Evolutionary conservation across 1,284 basidiomycete species (phyloP).

Genomic region (Boletellus sp.): DNA sequence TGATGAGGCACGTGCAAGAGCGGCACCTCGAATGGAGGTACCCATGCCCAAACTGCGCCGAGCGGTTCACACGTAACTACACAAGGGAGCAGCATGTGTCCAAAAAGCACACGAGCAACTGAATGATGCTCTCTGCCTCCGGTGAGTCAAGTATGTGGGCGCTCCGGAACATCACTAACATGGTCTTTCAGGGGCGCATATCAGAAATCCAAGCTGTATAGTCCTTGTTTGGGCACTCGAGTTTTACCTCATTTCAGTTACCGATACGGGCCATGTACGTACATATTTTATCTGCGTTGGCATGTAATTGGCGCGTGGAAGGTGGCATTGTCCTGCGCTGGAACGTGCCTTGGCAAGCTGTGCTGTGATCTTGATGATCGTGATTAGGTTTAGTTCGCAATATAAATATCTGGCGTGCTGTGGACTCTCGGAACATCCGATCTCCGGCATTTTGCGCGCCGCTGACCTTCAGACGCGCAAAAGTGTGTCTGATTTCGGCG

Average conservation of each 20-base stretch:
- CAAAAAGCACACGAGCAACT: conserved; percentile 9
- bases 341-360: conserved; percentile 23
- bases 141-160: conserved; percentile 5
- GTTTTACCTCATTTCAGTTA: conserved; percentile 4
- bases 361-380: no score
- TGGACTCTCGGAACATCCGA: background rate
- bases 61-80: conserved; percentile 28
- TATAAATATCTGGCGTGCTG: conserved; percentile 23
- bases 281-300: conserved; percentile 8
- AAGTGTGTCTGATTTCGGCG: no score
- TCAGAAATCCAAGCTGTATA: conserved; percentile 1
- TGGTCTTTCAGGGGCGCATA: background rate
- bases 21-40: conserved; percentile 22
- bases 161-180: conserved; percentile 2
- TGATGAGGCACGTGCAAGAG: conserved; percentile 28
- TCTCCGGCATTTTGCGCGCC: background rate
- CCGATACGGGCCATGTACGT: conserved; percentile 10
- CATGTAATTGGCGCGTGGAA: background rate
- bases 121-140: conserved; percentile 6
- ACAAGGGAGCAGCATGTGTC: conserved; percentile 17
- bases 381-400: no score
- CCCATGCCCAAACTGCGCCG: conserved; percentile 18
- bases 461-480: no score
- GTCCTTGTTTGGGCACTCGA: background rate
- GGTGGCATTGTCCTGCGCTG: background rate